Conservation (phyloP, 108 stramenopile species). For the Hondaea fermentalgiana region DNA sequence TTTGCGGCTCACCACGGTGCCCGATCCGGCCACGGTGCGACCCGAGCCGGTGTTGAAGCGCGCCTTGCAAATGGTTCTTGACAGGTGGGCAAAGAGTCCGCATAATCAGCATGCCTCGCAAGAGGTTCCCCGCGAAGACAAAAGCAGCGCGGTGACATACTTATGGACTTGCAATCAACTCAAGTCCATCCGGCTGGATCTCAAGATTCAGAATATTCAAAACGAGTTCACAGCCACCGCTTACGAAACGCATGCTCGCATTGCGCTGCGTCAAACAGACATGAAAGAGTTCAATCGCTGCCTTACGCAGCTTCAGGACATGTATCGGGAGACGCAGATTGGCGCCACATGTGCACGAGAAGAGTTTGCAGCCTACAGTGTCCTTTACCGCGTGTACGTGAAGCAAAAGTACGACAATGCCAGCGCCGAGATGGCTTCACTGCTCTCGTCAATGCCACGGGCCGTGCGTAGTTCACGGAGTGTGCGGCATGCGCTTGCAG, state of each 20-base stretch:
- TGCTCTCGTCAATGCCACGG: not conserved
- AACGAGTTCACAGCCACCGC: constrained; percentile 76
- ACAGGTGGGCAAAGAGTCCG: constrained; percentile 27
- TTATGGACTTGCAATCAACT: constrained; percentile 77
- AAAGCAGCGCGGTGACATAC: constrained; percentile 26
- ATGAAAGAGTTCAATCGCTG: constrained; percentile 86
- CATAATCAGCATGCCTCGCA: constrained; percentile 24
- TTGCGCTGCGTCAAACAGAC: constrained; percentile 77
- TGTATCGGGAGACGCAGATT: constrained; percentile 7
- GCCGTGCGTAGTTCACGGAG: not conserved
- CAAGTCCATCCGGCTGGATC: constrained; percentile 86
- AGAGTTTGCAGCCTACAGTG: constrained; percentile 50
- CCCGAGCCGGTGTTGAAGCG: constrained; percentile 35
- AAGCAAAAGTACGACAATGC: constrained; percentile 23
- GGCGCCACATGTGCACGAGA: constrained; percentile 4
- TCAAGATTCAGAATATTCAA: constrained; percentile 78
- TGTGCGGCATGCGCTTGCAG: not conserved
- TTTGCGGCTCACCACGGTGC: constrained; percentile 47
- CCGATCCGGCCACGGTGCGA: constrained; percentile 45
- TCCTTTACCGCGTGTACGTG: constrained; percentile 46
- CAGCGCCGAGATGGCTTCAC: not conserved
- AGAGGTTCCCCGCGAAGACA: not conserved
- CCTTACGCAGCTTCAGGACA: constrained; percentile 70
- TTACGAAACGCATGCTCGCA: constrained; percentile 86
- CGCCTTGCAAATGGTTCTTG: constrained; percentile 27